A percentile compares a stretch with the other conserved stretches of the same genome.
Conservation (phyloP, 2,329 filamentous ascomycete species). For the Periconia sp. region DNA sequence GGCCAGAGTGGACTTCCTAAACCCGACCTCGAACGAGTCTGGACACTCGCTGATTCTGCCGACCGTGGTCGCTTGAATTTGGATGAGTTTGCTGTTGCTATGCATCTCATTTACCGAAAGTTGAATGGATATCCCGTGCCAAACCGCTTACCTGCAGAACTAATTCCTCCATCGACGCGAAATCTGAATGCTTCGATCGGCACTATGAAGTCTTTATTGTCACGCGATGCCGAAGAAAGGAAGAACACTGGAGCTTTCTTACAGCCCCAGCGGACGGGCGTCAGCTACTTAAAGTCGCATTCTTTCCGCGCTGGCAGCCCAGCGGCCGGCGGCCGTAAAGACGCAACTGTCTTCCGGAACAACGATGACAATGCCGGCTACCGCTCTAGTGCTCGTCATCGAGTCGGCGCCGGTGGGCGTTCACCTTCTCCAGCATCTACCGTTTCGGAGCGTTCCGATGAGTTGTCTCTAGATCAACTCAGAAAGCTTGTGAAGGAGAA, state of each 20-base stretch:
- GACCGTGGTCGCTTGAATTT: constrained; percentile 94
- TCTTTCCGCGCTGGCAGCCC: constrained; percentile 75
- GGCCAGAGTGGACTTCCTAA: constrained; percentile 93
- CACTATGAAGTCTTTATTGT: constrained; percentile 85
- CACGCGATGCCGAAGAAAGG: constrained; percentile 83
- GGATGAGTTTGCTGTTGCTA: constrained; percentile 96
- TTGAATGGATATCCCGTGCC: constrained; percentile 94
- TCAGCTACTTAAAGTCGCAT: constrained; percentile 94
- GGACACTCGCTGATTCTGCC: constrained; percentile 90
- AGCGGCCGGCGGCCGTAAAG: constrained; percentile 70
- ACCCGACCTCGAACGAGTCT: constrained; percentile 84
- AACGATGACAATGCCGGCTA: constrained; percentile 91
- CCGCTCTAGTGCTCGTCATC: constrained; percentile 86
- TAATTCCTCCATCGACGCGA: constrained; percentile 90
- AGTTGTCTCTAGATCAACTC: constrained; percentile 82
- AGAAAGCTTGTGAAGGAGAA: constrained; percentile 93
- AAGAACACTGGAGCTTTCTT: constrained; percentile 89
- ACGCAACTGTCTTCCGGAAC: constrained; percentile 95
- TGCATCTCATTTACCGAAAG: constrained; percentile 98
- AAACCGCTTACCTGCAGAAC: constrained; percentile 81
- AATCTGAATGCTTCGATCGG: constrained; percentile 93
- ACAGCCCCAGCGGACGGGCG: constrained; percentile 93
- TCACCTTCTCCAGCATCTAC: constrained; percentile 75
- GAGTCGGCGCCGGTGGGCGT: constrained; percentile 66
- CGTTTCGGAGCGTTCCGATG: constrained; percentile 69